A percentile compares a stretch with the other conserved stretches of the same genome.
phyloP scores from a whole-genome alignment of 345 rosid species.

The Gossypium mustelinum region DNA sequence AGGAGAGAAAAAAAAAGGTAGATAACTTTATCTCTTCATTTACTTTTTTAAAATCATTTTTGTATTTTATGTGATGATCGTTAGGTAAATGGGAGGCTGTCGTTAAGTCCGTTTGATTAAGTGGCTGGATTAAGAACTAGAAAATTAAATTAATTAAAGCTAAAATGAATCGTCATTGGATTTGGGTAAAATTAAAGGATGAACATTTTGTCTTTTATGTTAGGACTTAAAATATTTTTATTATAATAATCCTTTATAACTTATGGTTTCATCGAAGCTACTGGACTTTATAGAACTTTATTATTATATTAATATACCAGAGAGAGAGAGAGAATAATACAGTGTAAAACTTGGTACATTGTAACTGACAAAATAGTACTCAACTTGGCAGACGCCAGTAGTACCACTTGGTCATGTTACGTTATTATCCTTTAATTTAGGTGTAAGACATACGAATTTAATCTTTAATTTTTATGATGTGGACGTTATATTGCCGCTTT shows the following conservation, averaged over 20 bases:
- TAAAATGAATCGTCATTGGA: conserved; percentile 25
- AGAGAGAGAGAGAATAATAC: background rate
- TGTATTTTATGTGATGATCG: background rate
- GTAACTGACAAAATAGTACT: background rate
- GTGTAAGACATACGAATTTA: background rate
- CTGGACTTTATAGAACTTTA: background rate
- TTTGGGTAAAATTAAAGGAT: conserved; percentile 21
- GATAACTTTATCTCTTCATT: conserved; percentile 7
- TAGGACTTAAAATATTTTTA: background rate
- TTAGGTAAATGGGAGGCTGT: conserved; percentile 20
- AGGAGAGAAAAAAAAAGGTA: conserved; percentile 7
- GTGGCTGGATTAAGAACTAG: background rate
- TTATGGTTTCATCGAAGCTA: conserved; percentile 9
- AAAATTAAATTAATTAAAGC: background rate
- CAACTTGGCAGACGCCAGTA: background rate
- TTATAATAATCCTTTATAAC: background rate
- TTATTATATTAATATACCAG: background rate
- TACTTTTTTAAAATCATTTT: too few relatives aligned
- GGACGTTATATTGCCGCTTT: background rate
- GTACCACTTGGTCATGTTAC: background rate
- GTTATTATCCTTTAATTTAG: background rate
- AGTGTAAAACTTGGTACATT: background rate
- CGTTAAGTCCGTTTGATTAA: conserved; percentile 40
- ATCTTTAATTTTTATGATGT: background rate
- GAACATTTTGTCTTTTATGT: background rate